Evolutionary conservation across 108 stramenopile species (phyloP), one percentile per base, ranked within the genome.

Genomic region (Fragilaria crotonensis): DNA sequence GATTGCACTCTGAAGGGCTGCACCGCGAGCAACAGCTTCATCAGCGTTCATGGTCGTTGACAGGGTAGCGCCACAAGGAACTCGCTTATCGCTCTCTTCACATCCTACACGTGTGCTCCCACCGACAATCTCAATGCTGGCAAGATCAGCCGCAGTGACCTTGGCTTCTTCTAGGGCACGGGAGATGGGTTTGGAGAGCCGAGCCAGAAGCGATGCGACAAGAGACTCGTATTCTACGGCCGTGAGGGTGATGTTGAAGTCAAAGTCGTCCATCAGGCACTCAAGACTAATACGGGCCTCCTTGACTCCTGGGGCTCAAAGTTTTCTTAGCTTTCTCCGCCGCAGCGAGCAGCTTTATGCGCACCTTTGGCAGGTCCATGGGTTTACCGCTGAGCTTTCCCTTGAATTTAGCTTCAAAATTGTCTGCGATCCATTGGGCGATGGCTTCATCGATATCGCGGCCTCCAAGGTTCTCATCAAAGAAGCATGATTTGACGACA

Each of bases 311-410:
- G 78, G 98, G 98, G 51, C 85, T 83, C 11, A 99, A 77, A n/a
- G 96, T 97, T 84, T 97, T 96, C 77, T 98, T 98, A 28, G 96
- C 96, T 78, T 94, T 93, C 73, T 99, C 96, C 21, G 94, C 96
- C 0, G 96, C 95, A 7, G 72, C 87, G 30, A 89, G 60, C 21
- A 99, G 66, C 80, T 99, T 99, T 63, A 96, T 58, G 69, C 85
- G 56, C 20, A 94, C 81, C 87, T 98, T 97, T 32, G 78, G 76
- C 56, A 74, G 71, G 3, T 77, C 70, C 65, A 80, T 78, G 25
- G 91, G 89, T 44, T 77, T 76, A 22, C 76, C 72, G 53, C 90
- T 90, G 41, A 85, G 70, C 51, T 89, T 87, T 49, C 73, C 78
- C 46, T 79, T 76, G 63, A 81, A 85, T 67, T 97, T 95, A 52